A percentile compares a stretch with the other conserved stretches of the same genome.
These are phyloP conservation scores for Tuber borchii DNA, from an alignment of 495 filamentous ascomycete genomes.

Conservation along the genomic window DNA sequence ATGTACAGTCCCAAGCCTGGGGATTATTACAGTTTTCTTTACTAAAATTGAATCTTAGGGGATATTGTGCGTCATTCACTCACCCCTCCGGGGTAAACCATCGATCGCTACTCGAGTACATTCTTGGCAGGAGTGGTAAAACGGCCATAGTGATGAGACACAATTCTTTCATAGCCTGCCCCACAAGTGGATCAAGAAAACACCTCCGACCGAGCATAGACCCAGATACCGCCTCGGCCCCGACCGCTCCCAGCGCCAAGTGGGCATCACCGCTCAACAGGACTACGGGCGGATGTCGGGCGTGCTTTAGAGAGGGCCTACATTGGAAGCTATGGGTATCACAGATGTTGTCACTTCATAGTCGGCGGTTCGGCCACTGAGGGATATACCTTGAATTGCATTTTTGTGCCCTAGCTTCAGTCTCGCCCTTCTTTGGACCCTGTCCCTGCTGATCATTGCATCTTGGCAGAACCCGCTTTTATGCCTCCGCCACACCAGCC, in stretches of 20 bases:
- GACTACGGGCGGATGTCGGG: conserved; percentile 15
- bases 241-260: conserved; percentile 9
- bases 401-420: neutral
- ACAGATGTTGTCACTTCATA: conserved; percentile 52
- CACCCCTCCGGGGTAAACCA: too few species aligned
- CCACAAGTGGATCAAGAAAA: too few species aligned
- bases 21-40: too few species aligned
- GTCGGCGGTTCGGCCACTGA: conserved; percentile 44
- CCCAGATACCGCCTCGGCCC: neutral
- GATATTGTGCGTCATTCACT: too few species aligned
- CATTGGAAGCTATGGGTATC: conserved; percentile 44
- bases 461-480: conserved; percentile 51
- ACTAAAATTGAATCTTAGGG: too few species aligned
- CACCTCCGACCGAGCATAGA: conserved; percentile 14
- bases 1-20: too few species aligned
- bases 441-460: conserved; percentile 43
- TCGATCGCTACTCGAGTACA: too few species aligned
- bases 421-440: neutral
- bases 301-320: conserved; percentile 45
- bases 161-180: too few species aligned
- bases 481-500: conserved; percentile 49
- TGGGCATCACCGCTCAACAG: conserved; percentile 8
- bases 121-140: too few species aligned
- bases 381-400: conserved; percentile 2
- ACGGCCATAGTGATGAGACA: too few species aligned